Evolutionary conservation across 345 rosid species (phyloP).

Genomic region (Boechera stricta): DNA sequence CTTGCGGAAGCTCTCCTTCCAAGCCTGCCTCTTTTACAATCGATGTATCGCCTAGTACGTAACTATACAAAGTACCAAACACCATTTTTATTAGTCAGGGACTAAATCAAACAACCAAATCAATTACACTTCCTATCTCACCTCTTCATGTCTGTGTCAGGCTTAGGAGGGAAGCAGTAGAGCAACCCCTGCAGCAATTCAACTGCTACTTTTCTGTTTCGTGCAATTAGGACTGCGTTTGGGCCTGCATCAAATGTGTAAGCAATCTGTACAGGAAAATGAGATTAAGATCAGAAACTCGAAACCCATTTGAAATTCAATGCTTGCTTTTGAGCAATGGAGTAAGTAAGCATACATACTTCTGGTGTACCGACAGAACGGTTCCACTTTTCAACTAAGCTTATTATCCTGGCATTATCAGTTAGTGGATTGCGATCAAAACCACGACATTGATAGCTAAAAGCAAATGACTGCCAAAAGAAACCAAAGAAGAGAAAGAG

Average conservation of each 20-base stretch:
- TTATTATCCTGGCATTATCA: constrained; percentile 70
- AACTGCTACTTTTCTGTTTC: constrained; percentile 63
- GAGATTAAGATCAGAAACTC: neutral
- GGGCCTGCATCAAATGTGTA: constrained; percentile 99
- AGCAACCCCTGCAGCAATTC: constrained; percentile 80
- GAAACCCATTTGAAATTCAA: neutral
- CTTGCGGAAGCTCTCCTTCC: constrained; percentile 67
- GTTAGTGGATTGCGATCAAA: constrained; percentile 12
- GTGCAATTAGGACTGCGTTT: constrained; percentile 83
- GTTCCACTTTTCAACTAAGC: constrained; percentile 88
- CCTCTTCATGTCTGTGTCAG: constrained; percentile 80
- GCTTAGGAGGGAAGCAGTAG: constrained; percentile 79
- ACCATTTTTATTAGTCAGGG: neutral
- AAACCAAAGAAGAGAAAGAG: constrained; percentile 23
- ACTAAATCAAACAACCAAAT: constrained; percentile 2
- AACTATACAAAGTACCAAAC: constrained; percentile 50
- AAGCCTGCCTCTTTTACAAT: constrained; percentile 85
- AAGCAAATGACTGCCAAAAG: constrained; percentile 2
- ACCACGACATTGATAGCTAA: constrained; percentile 13
- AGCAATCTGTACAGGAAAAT: constrained; percentile 65
- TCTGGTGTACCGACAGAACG: constrained; percentile 70
- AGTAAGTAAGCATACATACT: constrained; percentile 51
- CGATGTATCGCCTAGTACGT: constrained; percentile 78
- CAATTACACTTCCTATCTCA: constrained; percentile 17
- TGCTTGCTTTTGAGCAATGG: constrained; percentile 12